Base-by-base conservation (phyloP, 1,139 yeast genomes). In the Nakaseomyces kungkrabaensis region DNA sequence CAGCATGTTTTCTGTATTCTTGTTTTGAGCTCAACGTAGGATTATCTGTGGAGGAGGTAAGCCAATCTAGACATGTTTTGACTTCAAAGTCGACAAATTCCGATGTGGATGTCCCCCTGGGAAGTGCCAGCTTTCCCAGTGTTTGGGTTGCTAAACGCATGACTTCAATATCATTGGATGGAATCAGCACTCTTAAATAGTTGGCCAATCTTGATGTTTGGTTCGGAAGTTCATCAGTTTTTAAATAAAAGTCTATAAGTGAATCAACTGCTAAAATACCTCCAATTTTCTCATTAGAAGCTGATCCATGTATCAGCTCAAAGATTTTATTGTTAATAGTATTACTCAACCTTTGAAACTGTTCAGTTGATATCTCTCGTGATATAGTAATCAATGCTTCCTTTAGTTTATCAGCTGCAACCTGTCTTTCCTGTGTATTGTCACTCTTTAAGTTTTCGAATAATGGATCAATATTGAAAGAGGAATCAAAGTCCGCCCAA, bases 81-180 rank as follows among this genome's bases (percentile, higher is more conserved):
- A 94, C 94, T 65, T 92, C 97, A 59, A 81, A 85, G 56, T 90
- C 97, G 31, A 92, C 97, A 66, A 92, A 84, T 51, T 89, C 97
- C 0, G 95, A 89, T 0, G 96, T 87, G 50, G 89, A 70, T 1
- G 94, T 80, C 0, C 95, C 94, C 27, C 96, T 95, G 0, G 95
- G 90, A 1, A 84, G 79, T 0, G 97, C 95, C 56, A 92, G 72
- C 58, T 84, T 85, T 6, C 97, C 97, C 58, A 92, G 72, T 0
- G 96, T 86, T 49, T 76, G 77, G 1, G 96, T 88, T 3, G 97
- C 97, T 34, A 85, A 78, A 55, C 81, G 78, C 90, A 90, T 86
- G 40, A 89, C 92, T 34, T 81, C 85, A 36, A 82, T 74, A 61
- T 92, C 97, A 57, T 79, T 85, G 0, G 95, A 85, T 4, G 94